These are phyloP conservation scores for Aspergillus sclerotioniger DNA, from an alignment of 495 filamentous ascomycete genomes.

Conservation along the genomic window DNA sequence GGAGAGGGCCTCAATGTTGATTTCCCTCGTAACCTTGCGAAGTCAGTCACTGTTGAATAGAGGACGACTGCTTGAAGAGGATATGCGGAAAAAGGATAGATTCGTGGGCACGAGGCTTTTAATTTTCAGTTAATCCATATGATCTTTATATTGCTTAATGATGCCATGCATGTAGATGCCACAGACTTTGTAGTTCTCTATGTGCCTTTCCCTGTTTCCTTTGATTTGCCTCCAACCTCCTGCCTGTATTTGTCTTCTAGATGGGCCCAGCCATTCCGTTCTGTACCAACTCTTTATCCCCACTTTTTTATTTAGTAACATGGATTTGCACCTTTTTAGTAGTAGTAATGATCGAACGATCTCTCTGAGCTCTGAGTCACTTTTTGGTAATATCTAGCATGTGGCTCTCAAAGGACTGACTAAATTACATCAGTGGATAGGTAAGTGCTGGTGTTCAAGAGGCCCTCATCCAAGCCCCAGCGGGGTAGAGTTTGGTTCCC, in stretches of 20 bases:
- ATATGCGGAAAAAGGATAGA: neutral
- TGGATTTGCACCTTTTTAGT: no score
- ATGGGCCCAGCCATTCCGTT: no score
- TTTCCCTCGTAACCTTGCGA: conserved; percentile 96
- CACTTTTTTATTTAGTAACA: no score
- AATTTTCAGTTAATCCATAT: neutral
- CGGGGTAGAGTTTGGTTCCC: neutral
- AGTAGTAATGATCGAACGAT: no score
- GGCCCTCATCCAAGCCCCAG: neutral
- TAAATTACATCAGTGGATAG: no score
- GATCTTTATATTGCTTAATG: neutral
- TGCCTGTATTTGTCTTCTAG: no score
- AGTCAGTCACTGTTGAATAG: conserved; percentile 98
- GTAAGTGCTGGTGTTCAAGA: neutral
- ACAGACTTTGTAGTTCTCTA: neutral
- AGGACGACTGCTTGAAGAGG: conserved; percentile 7
- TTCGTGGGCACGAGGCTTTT: neutral
- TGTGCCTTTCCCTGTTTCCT: no score
- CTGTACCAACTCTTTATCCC: no score
- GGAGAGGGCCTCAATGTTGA: conserved; percentile 94
- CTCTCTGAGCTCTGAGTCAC: no score
- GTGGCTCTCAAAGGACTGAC: no score
- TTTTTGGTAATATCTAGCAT: no score
- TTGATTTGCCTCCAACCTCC: no score
- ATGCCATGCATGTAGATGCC: neutral